A percentile compares a stretch with the other conserved stretches of the same genome.
phyloP scores from a whole-genome alignment of 2,329 filamentous ascomycete genomes.

The Colletotrichum kahawae region DNA sequence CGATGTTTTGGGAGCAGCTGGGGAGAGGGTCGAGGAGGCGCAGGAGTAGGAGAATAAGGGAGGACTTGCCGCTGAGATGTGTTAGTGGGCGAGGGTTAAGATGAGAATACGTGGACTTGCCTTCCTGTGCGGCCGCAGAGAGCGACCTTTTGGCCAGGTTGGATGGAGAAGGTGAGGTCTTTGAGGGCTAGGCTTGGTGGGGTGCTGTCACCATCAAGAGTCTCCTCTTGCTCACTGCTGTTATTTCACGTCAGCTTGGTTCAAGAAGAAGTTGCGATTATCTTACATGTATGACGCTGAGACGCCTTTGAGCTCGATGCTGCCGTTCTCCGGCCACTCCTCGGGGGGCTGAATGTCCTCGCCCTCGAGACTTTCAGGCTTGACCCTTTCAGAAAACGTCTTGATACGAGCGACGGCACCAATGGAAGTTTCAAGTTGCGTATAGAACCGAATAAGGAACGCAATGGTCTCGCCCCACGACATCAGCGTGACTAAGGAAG shows the following conservation, averaged over 20 bases:
- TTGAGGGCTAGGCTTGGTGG: conserved; percentile 7
- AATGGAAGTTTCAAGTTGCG: conserved; percentile 28
- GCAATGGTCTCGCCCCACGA: conserved; percentile 31
- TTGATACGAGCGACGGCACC: conserved; percentile 25
- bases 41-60: conserved; percentile 36
- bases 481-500: conserved; percentile 38
- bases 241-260: neutral
- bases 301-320: conserved; percentile 21
- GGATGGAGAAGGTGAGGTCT: conserved; percentile 18
- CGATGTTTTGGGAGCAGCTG: conserved; percentile 26
- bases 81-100: neutral
- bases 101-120: neutral
- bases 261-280: fast-evolving
- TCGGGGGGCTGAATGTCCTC: conserved; percentile 10
- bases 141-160: conserved; percentile 24
- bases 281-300: conserved; percentile 22
- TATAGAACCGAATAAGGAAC: conserved; percentile 33
- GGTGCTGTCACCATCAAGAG: neutral
- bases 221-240: conserved; percentile 2
- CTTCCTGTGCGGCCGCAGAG: conserved; percentile 30
- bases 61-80: conserved; percentile 36
- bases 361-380: conserved; percentile 9
- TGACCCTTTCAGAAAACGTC: conserved; percentile 22
- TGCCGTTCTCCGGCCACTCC: conserved; percentile 23
- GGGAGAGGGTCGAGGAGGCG: conserved; percentile 36